Evolutionary conservation across 306 rosid species (phyloP), one percentile per base, ranked within the genome.

Genomic region (Amphicarpaea edgeworthii): DNA sequence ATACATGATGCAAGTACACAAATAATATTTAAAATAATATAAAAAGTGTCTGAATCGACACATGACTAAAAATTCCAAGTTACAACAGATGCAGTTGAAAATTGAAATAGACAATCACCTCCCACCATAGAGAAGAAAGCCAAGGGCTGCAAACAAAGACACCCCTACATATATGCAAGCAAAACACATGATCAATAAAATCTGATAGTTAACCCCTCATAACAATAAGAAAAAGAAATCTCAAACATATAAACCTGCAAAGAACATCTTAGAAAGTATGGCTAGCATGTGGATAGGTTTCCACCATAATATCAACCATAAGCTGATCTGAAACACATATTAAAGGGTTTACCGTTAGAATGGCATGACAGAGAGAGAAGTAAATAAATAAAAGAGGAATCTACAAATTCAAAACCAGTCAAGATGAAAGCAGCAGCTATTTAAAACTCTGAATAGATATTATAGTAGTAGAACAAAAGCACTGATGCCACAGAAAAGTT

Each of bases 41-140:
- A 46, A 43, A 6, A 53, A 20, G 21, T 38, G 47, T 15, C 70
- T 41, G 15, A 41, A 28, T 58, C 41, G 43, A 41, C 65, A 37
- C 23, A 30, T 37, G 51, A 71, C 59, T 54, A 19, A 43, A 16
- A 26, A 23, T 26, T 65, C 62, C 77, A 65, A 71, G 63, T 40
- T 43, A 63, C 26, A 24, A 54, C 65, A 68, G 75, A 43, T 20
- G n/a, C 30, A 67, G 45, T 65, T 64, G 63, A 84, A 38, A 78
- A 71, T 26, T 43, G 65, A 66, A 85, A 55, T 11, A 75, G 49
- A 73, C 10, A 60, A 54, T 63, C 89, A 96, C 99, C 99, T 96
- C 82, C 99, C 99, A 77, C 99, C 99, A 28, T 93, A 96, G 73
- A 93, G 92, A 81, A 96, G 97, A 89, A 96, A 96, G 50, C 98